phyloP scores from a whole-genome alignment of 495 filamentous ascomycete species.

The Penicillium manginii region DNA sequence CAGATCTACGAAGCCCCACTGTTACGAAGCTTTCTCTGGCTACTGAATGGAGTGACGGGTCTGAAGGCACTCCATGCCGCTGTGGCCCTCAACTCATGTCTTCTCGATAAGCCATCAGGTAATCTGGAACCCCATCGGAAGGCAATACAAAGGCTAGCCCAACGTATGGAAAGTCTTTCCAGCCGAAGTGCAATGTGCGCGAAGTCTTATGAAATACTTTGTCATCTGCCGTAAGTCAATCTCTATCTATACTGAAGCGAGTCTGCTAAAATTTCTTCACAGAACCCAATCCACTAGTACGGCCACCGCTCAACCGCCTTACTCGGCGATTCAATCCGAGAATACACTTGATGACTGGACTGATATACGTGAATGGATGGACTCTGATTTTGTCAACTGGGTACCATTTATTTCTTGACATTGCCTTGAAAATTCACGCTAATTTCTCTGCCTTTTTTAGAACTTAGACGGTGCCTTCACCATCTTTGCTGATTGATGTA shows the following conservation, averaged over 20 bases:
- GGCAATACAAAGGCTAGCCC: background rate
- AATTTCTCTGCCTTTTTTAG: background rate
- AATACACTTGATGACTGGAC: slow-evolving; percentile 9
- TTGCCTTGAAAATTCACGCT: background rate
- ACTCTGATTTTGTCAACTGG: slow-evolving; percentile 9
- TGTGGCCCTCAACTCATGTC: slow-evolving; percentile 24
- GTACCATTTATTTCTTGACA: background rate
- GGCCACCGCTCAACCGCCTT: background rate
- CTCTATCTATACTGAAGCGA: background rate
- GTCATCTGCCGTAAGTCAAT: slow-evolving; percentile 18
- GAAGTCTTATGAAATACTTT: slow-evolving; percentile 13
- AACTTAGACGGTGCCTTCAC: background rate
- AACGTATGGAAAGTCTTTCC: slow-evolving; percentile 8
- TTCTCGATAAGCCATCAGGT: slow-evolving; percentile 7
- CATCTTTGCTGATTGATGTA: background rate
- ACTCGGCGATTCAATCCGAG: background rate
- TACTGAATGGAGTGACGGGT: slow-evolving; percentile 20
- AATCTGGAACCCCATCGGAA: background rate
- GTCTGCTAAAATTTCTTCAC: background rate
- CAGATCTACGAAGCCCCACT: slow-evolving; percentile 21
- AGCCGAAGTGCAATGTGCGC: slow-evolving; percentile 16
- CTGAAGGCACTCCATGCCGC: slow-evolving; percentile 24
- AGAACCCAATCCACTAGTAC: background rate
- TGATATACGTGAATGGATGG: slow-evolving; percentile 13
- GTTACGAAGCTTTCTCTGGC: slow-evolving; percentile 22